These are phyloP conservation scores for Suillus lakei DNA, from an alignment of 768 basidiomycete genomes.

Conservation along the genomic window DNA sequence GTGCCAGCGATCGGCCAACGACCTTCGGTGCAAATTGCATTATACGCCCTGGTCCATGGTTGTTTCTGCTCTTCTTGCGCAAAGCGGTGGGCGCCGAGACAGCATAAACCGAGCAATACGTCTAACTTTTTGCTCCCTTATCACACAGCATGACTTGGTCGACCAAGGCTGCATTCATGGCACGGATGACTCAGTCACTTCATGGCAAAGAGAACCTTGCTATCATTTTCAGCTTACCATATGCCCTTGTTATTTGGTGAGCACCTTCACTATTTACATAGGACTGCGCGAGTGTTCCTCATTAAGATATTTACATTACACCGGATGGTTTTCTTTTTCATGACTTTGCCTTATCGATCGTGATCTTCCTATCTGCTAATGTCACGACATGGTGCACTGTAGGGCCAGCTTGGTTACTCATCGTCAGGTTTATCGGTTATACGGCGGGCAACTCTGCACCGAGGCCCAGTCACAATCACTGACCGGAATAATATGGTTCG, in stretches of 20 bases:
- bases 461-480: too few species aligned
- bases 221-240: conserved; percentile 54
- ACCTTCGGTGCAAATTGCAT: conserved; percentile 3
- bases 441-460: too few species aligned
- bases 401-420: conserved; percentile 6
- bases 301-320: background rate
- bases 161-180: conserved; percentile 1
- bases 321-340: conserved; percentile 15
- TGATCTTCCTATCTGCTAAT: conserved; percentile 6
- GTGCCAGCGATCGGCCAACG: conserved; percentile 30
- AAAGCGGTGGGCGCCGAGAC: conserved; percentile 38
- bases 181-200: conserved; percentile 22
- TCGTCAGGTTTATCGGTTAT: background rate
- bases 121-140: conserved; percentile 1
- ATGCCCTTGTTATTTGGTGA: conserved; percentile 55
- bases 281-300: too few species aligned
- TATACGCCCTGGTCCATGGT: conserved; percentile 13
- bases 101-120: conserved; percentile 45
- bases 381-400: background rate
- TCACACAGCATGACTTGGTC: background rate
- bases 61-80: conserved; percentile 13
- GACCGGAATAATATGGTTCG: too few species aligned
- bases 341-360: conserved; percentile 9
- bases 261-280: conserved; percentile 19
- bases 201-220: conserved; percentile 49